phyloP scores from a whole-genome alignment of 1,139 yeast species.

The Yamadazyma songkhlaensis region DNA sequence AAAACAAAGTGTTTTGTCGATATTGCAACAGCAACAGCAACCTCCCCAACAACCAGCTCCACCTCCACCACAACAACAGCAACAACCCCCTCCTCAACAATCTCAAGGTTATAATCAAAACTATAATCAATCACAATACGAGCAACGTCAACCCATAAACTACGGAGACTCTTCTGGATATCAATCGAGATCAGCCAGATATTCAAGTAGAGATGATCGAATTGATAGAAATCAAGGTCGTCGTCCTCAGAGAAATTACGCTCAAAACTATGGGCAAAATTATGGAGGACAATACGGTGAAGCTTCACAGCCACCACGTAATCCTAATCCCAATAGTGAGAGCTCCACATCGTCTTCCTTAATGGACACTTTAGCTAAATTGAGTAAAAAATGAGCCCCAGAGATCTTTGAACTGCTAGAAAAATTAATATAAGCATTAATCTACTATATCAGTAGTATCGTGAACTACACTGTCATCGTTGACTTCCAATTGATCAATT shows the following conservation, averaged over 20 bases:
- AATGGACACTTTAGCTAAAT: slow-evolving; percentile 39
- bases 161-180: slow-evolving; percentile 6
- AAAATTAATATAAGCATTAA: slow-evolving; percentile 11
- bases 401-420: not conserved
- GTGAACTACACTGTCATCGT: slow-evolving; percentile 7
- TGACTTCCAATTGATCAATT: slow-evolving; percentile 11
- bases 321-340: slow-evolving; percentile 1
- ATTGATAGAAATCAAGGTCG: not conserved
- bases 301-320: slow-evolving; percentile 6
- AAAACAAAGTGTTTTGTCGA: slow-evolving; percentile 45
- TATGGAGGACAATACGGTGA: not conserved
- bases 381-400: slow-evolving; percentile 20
- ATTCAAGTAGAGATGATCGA: slow-evolving; percentile 1
- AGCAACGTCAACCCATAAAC: slow-evolving; percentile 4
- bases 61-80: not conserved
- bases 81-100: not conserved
- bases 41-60: slow-evolving; percentile 11
- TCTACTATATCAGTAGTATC: slow-evolving; percentile 27
- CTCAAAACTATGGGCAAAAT: not conserved
- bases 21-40: slow-evolving; percentile 26
- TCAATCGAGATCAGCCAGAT: slow-evolving; percentile 1
- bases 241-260: not conserved
- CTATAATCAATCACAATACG: slow-evolving; percentile 1
- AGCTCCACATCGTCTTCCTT: slow-evolving; percentile 20
- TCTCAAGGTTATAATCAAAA: not conserved